Base-by-base conservation (phyloP, 2,329 filamentous ascomycete species). In the Verticillium klebahnii region DNA sequence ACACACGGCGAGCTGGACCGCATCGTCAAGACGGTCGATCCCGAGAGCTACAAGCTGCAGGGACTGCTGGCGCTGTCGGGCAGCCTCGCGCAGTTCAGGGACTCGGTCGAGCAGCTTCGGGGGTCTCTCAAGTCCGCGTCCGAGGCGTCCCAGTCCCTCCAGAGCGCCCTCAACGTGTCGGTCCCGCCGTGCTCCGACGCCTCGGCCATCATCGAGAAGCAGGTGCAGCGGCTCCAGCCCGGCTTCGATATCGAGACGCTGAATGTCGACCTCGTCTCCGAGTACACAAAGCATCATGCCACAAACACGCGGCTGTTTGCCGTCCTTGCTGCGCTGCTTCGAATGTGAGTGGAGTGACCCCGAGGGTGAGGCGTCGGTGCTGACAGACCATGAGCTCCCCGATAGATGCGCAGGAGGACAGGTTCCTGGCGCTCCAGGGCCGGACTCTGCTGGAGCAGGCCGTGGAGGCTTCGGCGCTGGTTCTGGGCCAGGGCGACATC, bases 131-230 rank as follows among this genome's bases (percentile, higher is more conserved):
- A 65, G 19, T 58, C 57, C 5, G 66, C 72, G 0, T 58, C 64
- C 0, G 66, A 40, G 37, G 29, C 76, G 55, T 75, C 75, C 4
- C 61, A 62, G n/a, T 62, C 61, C 4, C 50, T 76, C 40, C 75
- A 75, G 58, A 66, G 64, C 0, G 65, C 68, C 9, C 59, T 76
- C 29, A 68, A 67, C 58, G 65, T 68, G 14, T 68, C 66, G 11
- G 63, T 77, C 1, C 63, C 62, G 25, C 67, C 65, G 5, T 76
- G 74, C 56, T 72, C 74, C 62, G 65, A 62, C 4, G 64, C 68
- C 4, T 64, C 67, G 23, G 73, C 71, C 1, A 66, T 67, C 17
- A 57, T 76, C 40, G 70, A 71, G 50, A 76, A 76, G 64, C 74
- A 77, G 67, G 59, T 73, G 0, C 70, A 72, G 69, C 68, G 73